A percentile compares a stretch with the other conserved stretches of the same genome.
phyloP scores from a whole-genome alignment of 2,329 filamentous ascomycete genomes.

The Keithomyces neogunnii region DNA sequence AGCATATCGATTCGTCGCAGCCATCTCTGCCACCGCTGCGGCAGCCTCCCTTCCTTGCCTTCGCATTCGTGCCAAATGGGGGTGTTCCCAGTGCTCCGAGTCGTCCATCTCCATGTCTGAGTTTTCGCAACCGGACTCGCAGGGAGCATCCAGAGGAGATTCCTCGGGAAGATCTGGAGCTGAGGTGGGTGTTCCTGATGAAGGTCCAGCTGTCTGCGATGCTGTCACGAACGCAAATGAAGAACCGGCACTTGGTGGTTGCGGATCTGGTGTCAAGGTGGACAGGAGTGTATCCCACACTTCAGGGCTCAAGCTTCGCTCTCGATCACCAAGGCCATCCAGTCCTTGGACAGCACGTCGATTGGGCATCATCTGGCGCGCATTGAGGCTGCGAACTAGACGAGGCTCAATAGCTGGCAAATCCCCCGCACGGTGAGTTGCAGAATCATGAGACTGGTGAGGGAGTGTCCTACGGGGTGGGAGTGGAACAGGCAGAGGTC shows the following conservation, averaged over 20 bases:
- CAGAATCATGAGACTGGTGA: not conserved
- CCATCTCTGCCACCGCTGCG: not conserved
- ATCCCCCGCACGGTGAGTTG: not conserved
- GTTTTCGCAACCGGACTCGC: constrained; percentile 46
- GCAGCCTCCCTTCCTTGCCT: constrained; percentile 5
- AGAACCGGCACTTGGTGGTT: constrained; percentile 69
- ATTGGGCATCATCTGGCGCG: constrained; percentile 3
- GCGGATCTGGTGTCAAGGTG: constrained; percentile 73
- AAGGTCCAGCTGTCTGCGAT: constrained; percentile 33
- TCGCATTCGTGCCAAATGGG: constrained; percentile 9
- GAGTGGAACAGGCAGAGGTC: not conserved
- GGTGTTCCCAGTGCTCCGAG: constrained; percentile 32
- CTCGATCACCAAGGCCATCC: constrained; percentile 76
- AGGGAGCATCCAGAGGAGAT: constrained; percentile 29
- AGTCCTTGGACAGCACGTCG: constrained; percentile 20
- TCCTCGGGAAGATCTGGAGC: constrained; percentile 28
- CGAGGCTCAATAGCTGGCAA: not conserved
- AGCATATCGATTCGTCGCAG: not conserved
- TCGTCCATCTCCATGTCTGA: constrained; percentile 48
- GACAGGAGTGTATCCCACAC: constrained; percentile 75
- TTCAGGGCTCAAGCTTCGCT: constrained; percentile 72
- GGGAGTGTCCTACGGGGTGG: not conserved
- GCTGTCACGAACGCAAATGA: constrained; percentile 63
- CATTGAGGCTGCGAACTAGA: not conserved
- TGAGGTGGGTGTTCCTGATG: constrained; percentile 32